Base-by-base conservation (phyloP, 2,329 filamentous ascomycete genomes). In the Fusarium irregulare region DNA sequence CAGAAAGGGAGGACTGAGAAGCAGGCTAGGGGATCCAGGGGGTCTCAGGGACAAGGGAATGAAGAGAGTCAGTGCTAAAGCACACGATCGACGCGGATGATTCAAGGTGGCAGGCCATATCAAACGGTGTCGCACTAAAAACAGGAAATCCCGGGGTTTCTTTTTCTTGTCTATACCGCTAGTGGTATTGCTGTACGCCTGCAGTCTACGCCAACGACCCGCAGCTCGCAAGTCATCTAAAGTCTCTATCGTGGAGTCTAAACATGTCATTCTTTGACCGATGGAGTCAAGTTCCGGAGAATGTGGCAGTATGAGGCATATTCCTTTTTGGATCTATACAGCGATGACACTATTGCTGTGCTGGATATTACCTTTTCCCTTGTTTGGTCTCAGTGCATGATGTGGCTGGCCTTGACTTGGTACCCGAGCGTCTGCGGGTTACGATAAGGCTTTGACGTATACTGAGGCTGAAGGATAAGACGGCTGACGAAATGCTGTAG, bases 51-150 rank as follows among this genome's bases (percentile, higher is more conserved):
- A 51, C 47, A 58, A 63, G 49, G 62, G 57, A 58, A 64, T 66
- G 65, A 70, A 21, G 68, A 71, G 68, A 72, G 65, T 66, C 68
- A 66, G 34, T 70, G 25, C 68, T 55, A 60, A 50, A 66, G 62
- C 53, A 60, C 23, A 55, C 56, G 65, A 70, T 70, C 68, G 47
- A n/a, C 64, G 54, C 44, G 60, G 54, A 53, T 60, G 59, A 71
- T 71, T 65, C 60, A 66, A 55, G 5, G 25, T 50, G 16, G 8
- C 8, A 10, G 32, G 53, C 60, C 64, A 56, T 50, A 58, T 41
- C 49, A 21, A 44, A 41, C 25, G 25, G 42, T 41, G 55, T 32
- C 48, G 56, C 45, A 23, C 60, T 37, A 41, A 55, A 61, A 70
- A 42, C 64, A 71, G 63, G 56, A 53, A 51, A 57, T 50, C 47